Evolutionary conservation across 225 moss, liverwort and hornwort species (phyloP).

Genomic region (Sphagnum contortum): DNA sequence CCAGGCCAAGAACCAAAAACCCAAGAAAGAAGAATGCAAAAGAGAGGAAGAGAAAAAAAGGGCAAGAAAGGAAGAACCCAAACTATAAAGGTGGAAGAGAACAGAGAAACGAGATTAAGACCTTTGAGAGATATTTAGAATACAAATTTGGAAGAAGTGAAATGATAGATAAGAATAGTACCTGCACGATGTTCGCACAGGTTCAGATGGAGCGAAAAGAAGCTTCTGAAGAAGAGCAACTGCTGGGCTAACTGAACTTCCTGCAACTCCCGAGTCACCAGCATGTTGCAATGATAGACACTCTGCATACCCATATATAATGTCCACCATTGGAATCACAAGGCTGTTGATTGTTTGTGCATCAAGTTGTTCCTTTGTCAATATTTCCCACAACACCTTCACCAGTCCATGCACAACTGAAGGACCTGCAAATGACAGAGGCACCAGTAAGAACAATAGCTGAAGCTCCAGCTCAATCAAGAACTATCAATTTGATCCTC

Average conservation of each 20-base stretch:
- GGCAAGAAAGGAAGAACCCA: no score
- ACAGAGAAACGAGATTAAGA: no score
- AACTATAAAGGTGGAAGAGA: no score
- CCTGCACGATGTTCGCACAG: constrained; percentile 99
- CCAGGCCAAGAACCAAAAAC: constrained; percentile 12
- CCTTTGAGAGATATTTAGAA: no score
- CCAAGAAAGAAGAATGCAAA: constrained; percentile 8
- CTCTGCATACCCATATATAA: constrained; percentile 94
- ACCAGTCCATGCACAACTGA: constrained; percentile 87
- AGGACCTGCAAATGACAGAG: constrained; percentile 52
- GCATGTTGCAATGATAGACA: constrained; percentile 72
- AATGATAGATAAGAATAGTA: constrained; percentile 5
- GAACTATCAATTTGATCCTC: no score
- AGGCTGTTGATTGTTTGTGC: constrained; percentile 94
- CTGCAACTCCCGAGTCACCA: constrained; percentile 44
- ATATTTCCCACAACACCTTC: constrained; percentile 92
- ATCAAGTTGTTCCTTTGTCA: constrained; percentile 90
- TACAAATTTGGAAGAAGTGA: no score
- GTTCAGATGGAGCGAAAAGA: constrained; percentile 91
- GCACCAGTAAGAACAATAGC: constrained; percentile 14
- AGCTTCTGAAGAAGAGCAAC: constrained; percentile 83
- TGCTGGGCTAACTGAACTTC: constrained; percentile 74
- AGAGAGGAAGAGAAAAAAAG: no score
- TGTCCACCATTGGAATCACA: constrained; percentile 95
- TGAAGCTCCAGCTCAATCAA: no score